Conservation (phyloP, 305 asterid genomes). For the Fraxinus ornus region DNA sequence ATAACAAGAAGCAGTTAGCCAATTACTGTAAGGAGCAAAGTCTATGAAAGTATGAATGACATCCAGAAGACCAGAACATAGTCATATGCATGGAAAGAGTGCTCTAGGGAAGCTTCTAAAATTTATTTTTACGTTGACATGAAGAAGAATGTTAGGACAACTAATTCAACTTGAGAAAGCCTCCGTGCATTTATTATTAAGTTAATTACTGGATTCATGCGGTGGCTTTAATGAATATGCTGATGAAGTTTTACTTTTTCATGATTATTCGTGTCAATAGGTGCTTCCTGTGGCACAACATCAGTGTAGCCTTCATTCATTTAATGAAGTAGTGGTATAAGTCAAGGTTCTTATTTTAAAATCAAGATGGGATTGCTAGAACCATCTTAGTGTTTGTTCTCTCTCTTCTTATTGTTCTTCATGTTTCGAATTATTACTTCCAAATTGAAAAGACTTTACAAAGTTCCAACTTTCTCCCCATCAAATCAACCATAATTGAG, state of each 20-base stretch:
- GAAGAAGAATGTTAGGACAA: not conserved
- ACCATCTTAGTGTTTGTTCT: not conserved
- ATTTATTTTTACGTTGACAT: not conserved
- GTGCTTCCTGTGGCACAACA: not conserved
- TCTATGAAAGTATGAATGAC: not conserved
- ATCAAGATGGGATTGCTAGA: not conserved
- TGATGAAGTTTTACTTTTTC: not conserved
- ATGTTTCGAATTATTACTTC: not conserved
- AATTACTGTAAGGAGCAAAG: not conserved
- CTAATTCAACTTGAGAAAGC: not conserved
- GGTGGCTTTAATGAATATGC: not conserved
- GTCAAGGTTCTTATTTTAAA: not conserved
- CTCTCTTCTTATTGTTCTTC: not conserved
- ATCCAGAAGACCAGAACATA: not conserved
- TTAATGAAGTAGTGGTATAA: not conserved
- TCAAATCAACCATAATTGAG: not conserved
- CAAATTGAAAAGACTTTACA: not conserved
- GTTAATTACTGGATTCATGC: not conserved
- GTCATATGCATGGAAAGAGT: not conserved
- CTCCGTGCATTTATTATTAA: not conserved
- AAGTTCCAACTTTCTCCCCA: not conserved
- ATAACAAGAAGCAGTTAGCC: not conserved
- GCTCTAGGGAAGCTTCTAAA: not conserved
- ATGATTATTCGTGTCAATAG: not conserved
- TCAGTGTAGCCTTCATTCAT: not conserved